Conservation (phyloP, 768 basidiomycete species). For the Porpolomopsis calyptriformis region DNA sequence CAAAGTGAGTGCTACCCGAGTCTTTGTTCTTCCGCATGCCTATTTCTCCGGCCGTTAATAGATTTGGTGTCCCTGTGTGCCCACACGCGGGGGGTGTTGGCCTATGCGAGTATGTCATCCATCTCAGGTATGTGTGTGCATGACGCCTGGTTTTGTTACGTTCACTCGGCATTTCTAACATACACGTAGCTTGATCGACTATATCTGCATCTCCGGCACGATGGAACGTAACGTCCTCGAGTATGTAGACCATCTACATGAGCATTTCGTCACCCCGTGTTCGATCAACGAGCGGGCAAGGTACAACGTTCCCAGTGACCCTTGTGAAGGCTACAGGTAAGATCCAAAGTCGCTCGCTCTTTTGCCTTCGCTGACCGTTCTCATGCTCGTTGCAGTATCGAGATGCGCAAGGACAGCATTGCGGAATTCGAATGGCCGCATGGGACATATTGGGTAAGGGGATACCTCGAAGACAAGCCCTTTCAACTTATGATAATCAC, state of each 20-base stretch:
- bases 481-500: too few relatives aligned
- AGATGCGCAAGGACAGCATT: slow-evolving; percentile 77
- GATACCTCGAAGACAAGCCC: too few relatives aligned
- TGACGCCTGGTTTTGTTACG: too few relatives aligned
- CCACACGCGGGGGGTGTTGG: slow-evolving; percentile 95
- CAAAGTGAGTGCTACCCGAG: slow-evolving; percentile 42
- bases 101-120: slow-evolving; percentile 86
- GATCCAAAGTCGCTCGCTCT: slow-evolving; percentile 10
- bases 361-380: background rate
- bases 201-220: slow-evolving; percentile 79
- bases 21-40: background rate
- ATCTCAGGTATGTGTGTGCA: slow-evolving; percentile 62
- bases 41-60: too few relatives aligned
- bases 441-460: slow-evolving; percentile 64
- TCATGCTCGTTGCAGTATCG: slow-evolving; percentile 46
- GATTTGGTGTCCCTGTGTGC: slow-evolving; percentile 77
- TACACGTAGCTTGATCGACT: slow-evolving; percentile 71
- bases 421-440: slow-evolving; percentile 78
- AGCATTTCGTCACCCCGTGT: slow-evolving; percentile 83
- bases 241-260: slow-evolving; percentile 85
- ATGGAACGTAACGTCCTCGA: slow-evolving; percentile 95
- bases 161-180: background rate
- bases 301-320: slow-evolving; percentile 75
- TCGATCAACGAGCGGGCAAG: slow-evolving; percentile 77
- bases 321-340: slow-evolving; percentile 71